Base-by-base conservation (phyloP, 2,329 filamentous ascomycete species). In the Penicillium janthinellum region DNA sequence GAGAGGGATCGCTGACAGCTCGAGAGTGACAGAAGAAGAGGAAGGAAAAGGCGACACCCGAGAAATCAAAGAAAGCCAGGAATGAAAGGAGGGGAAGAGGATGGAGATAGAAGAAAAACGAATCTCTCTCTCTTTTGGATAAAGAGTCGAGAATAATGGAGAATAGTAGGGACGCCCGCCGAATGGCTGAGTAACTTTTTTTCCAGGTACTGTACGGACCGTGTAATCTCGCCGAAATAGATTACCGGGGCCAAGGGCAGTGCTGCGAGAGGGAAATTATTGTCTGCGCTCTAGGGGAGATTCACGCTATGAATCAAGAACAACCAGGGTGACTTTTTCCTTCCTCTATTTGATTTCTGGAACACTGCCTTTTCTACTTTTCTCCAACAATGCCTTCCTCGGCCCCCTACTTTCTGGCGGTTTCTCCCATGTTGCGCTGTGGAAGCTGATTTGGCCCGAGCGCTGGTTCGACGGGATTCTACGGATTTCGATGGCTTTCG, bases 401-500 rank as follows among this genome's bases (percentile, higher is more conserved):
- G 15, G 15, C 25, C 5, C 22, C 45, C 37, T 42, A 35, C 44
- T 44, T 47, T 66, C 65, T 68, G 62, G 59, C 51, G 51, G 57
- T 38, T 67, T 67, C 58, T 53, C 44, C 31, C 39, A 37, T 47
- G 38, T 28, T 35, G 44, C 22, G 20, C 20, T 35, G 20, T 25
- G 48, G 31, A 52, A 52, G 25, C 41, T 41, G 44, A 37, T 50
- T 54, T 67, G 71, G 72, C 65, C 70, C 70, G 67, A 71, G 69
- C 68, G 67, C 49, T 53, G 55, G 60, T 67, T 71, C 63, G 39
- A 61, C 56, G 53, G 55, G 61, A 62, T 75, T 76, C 73, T 60
- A 57, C 50, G 59, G 35, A 15, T 53, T 76, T 76, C 73, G 69
- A 72, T 62, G 56, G n/a, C n/a, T 48, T 74, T 74, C 73, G 44